Percentiles rank a stretch among this genome's conserved stretches.
Conservation (phyloP, 441 rosid genomes). For the Hypseocharis bilobata region DNA sequence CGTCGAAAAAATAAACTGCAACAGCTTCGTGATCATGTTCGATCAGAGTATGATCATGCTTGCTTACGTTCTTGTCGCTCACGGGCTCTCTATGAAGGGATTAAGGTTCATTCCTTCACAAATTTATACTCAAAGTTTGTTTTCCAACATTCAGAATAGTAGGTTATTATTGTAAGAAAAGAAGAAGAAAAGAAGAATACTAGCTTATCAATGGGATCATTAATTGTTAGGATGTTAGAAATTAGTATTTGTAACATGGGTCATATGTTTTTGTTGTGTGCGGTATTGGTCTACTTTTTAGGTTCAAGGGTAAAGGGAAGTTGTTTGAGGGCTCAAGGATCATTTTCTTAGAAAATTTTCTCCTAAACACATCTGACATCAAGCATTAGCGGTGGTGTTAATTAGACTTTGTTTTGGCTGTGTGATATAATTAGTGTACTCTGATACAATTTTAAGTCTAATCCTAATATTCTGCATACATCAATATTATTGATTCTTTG, state of each 20-base stretch:
- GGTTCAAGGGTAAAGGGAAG: background rate
- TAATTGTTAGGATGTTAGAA: background rate
- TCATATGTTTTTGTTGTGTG: background rate
- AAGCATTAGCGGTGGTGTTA: background rate
- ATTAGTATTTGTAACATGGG: background rate
- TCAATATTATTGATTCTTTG: background rate
- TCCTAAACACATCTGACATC: too few species aligned
- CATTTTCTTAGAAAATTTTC: too few species aligned
- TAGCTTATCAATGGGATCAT: background rate
- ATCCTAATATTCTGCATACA: background rate
- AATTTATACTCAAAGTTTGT: background rate
- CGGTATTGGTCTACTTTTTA: background rate
- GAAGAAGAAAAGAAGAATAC: background rate
- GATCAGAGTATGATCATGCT: slow-evolving; percentile 98
- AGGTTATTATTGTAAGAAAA: background rate
- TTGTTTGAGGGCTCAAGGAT: too few species aligned
- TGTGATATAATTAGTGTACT: background rate
- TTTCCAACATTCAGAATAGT: too few species aligned
- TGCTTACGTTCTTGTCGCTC: slow-evolving; percentile 99
- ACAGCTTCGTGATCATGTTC: slow-evolving; percentile 83
- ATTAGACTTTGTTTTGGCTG: too few species aligned
- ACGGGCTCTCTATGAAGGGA: slow-evolving; percentile 95
- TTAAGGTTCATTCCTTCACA: slow-evolving; percentile 53
- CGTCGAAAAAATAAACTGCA: slow-evolving; percentile 64
- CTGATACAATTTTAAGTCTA: too few species aligned